Evolutionary conservation across 2,329 filamentous ascomycete genomes (phyloP).

Genomic region (Emericellopsis atlantica): DNA sequence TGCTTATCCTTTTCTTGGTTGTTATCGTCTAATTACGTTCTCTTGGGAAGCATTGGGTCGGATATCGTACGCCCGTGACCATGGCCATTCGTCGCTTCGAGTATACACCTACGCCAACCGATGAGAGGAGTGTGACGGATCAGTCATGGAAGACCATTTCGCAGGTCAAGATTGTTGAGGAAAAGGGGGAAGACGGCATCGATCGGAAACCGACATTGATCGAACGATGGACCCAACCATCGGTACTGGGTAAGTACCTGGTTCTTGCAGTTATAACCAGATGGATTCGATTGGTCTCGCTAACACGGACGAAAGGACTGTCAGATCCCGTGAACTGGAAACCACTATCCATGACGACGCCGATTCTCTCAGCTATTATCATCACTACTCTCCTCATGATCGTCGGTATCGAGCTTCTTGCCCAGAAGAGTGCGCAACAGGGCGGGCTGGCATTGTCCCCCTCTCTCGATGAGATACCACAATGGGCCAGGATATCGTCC

Average conservation of each 20-base stretch:
- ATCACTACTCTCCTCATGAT: slow-evolving; percentile 25
- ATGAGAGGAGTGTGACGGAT: neutral
- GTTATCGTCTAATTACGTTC: no score
- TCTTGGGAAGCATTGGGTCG: no score
- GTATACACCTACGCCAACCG: neutral
- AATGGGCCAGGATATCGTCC: slow-evolving; percentile 23
- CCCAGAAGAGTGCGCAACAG: slow-evolving; percentile 21
- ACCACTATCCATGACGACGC: slow-evolving; percentile 6
- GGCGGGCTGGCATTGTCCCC: slow-evolving; percentile 24
- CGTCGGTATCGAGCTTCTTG: slow-evolving; percentile 28
- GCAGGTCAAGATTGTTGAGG: neutral
- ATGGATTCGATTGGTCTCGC: no score
- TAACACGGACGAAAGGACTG: no score
- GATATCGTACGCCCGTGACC: no score
- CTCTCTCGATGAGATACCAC: slow-evolving; percentile 17
- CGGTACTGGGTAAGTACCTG: no score
- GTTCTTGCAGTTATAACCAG: no score
- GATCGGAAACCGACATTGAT: no score
- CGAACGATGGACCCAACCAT: neutral
- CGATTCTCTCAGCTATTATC: slow-evolving; percentile 23
- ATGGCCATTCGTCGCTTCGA: no score
- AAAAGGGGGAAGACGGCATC: neutral
- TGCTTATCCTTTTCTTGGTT: no score
- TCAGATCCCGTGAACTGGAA: slow-evolving; percentile 1
- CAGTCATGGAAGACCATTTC: neutral